Percentiles rank a stretch among this genome's conserved stretches.
phyloP scores from a whole-genome alignment of 345 rosid species.

The Citrus trifoliata region DNA sequence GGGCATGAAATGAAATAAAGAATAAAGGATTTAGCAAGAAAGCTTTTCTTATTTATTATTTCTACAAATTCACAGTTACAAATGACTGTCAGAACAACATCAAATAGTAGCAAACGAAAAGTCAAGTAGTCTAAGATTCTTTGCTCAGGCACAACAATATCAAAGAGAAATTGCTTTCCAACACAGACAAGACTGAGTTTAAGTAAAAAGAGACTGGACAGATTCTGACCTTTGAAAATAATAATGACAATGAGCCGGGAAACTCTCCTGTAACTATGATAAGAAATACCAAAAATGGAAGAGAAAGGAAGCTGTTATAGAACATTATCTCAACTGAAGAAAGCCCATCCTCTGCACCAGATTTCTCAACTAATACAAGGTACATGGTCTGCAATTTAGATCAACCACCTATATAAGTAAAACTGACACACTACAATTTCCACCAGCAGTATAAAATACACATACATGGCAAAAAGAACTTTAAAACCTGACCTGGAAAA shows the following conservation, averaged over 20 bases:
- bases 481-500: constrained; percentile 61
- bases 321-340: constrained; percentile 92
- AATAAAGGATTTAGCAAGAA: not conserved
- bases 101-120: not conserved
- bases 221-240: constrained; percentile 80
- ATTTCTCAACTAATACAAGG: constrained; percentile 92
- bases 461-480: not conserved
- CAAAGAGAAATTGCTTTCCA: not conserved
- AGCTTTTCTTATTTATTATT: not conserved
- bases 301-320: constrained; percentile 90
- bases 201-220: constrained; percentile 5
- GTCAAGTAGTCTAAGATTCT: not conserved
- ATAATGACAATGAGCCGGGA: constrained; percentile 66
- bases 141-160: constrained; percentile 5
- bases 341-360: constrained; percentile 96
- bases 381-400: constrained; percentile 81
- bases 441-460: not conserved
- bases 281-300: constrained; percentile 76
- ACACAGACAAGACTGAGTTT: not conserved
- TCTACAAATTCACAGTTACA: not conserved
- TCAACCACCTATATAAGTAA: constrained; percentile 5
- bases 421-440: not conserved
- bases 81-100: not conserved
- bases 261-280: constrained; percentile 82
- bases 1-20: not conserved